Conservation (phyloP, 2,329 filamentous ascomycete genomes). For the Byssothecium circinans region DNA sequence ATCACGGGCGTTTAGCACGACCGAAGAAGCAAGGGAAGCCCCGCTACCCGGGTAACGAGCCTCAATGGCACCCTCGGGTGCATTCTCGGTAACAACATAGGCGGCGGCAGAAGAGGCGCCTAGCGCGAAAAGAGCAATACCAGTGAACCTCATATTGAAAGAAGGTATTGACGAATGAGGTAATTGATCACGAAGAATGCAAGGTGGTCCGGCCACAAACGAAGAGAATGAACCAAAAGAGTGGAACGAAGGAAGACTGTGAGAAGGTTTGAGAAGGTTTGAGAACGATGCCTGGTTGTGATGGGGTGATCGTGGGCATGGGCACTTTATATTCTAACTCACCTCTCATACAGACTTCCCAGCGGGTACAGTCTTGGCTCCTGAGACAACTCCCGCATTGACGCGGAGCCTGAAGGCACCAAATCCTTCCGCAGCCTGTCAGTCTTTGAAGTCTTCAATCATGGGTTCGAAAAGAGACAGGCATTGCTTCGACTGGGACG, state of each 20-base stretch:
- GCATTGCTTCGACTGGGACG: background rate
- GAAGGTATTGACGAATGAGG: constrained; percentile 9
- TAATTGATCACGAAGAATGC: constrained; percentile 14
- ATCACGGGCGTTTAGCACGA: background rate
- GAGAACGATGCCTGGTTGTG: constrained; percentile 36
- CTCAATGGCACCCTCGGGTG: constrained; percentile 26
- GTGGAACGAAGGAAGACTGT: constrained; percentile 27
- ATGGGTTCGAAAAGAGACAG: background rate
- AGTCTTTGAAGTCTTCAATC: background rate
- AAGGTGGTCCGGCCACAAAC: constrained; percentile 34
- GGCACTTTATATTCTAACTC: constrained; percentile 30
- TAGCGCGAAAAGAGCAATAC: constrained; percentile 34
- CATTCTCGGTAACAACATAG: constrained; percentile 35
- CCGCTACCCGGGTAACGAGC: constrained; percentile 22
- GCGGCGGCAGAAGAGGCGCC: constrained; percentile 33
- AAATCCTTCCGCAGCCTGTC: constrained; percentile 4
- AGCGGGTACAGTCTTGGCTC: constrained; percentile 8
- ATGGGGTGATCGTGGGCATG: constrained; percentile 19
- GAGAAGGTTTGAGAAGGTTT: constrained; percentile 36
- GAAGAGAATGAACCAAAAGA: constrained; percentile 28
- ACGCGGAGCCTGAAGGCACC: constrained; percentile 7
- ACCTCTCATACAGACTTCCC: constrained; percentile 3
- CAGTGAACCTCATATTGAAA: constrained; percentile 36
- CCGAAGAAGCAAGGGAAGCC: background rate
- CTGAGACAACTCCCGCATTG: constrained; percentile 14